Base-by-base conservation (phyloP, 495 filamentous ascomycete species). In the Achaetomiella virescens region DNA sequence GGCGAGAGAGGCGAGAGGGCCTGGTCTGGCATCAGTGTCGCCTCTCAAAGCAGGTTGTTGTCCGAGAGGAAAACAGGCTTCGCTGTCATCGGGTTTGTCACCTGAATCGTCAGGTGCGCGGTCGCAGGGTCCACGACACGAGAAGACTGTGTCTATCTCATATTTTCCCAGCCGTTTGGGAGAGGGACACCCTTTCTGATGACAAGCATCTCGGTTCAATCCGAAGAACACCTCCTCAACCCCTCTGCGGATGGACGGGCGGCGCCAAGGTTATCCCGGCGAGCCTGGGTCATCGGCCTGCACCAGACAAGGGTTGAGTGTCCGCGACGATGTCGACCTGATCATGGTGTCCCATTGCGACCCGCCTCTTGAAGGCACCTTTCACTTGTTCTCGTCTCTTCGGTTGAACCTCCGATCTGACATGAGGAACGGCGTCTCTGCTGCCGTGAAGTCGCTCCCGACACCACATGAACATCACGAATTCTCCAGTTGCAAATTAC, bases 71-170 rank as follows among this genome's bases (percentile, higher is more conserved):
- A 31, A 31, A 9, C 27, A 31, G 27, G 27, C 27, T 31, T 31
- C 27, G 27, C 27, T 31, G 27, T 9, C 27, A 9, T 31, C 9
- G 27, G 21, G 6, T 6, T 18, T 8, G 24, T 53, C 51, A 53
- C 51, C 51, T 53, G 51, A 53, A 24, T 17, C 10, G 51, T 53
- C 51, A 53, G 38, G 51, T 53, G 51, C 51, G 25, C 21, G 51
- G 0, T 45, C 27, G 10, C 24, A 14, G 14, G 9, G 24, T 10
- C 17, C 21, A 14, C 22, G 20, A 15, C n/a, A 3, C 29, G 29
- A 35, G n/a, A 18, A 47, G 33, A 31, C 42, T 42, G 52, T 55
- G 43, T 20, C 41, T 45, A 52, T 52, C 24, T 52, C 48, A 45
- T 21, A 11, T 20, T 11, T 53, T 45, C 41, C 41, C 51, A 36